phyloP scores from a whole-genome alignment of 495 filamentous ascomycete species.

The Aspergillus campestris region DNA sequence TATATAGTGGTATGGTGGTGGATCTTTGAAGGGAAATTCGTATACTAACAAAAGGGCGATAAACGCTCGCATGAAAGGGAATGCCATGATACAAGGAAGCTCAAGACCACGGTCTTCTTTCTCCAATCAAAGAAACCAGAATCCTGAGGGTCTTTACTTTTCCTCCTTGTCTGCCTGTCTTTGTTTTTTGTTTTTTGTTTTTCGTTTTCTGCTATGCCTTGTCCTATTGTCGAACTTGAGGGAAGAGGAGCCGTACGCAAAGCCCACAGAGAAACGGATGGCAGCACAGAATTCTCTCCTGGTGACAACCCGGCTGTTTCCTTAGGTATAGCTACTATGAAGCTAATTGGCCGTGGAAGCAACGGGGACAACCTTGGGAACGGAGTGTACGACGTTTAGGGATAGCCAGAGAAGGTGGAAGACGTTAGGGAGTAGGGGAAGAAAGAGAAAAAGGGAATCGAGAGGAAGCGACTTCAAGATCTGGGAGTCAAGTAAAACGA shows the following conservation, averaged over 20 bases:
- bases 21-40: neutral
- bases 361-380: neutral
- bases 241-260: neutral
- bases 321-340: neutral
- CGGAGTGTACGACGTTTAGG: neutral
- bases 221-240: neutral
- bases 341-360: neutral
- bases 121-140: neutral
- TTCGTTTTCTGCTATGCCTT: neutral
- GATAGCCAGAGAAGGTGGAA: slow-evolving; percentile 10
- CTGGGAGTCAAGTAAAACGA: neutral
- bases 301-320: neutral
- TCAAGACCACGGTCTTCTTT: neutral
- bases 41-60: slow-evolving; percentile 39
- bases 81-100: slow-evolving; percentile 26
- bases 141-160: neutral
- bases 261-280: neutral
- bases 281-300: neutral
- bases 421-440: slow-evolving; percentile 6
- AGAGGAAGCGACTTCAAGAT: slow-evolving; percentile 3
- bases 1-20: no score
- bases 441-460: slow-evolving; percentile 9
- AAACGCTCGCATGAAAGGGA: slow-evolving; percentile 40
- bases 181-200: neutral
- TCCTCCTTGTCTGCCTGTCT: neutral